phyloP scores from a whole-genome alignment of 2,329 filamentous ascomycete species.

The Botrytis medusae region DNA sequence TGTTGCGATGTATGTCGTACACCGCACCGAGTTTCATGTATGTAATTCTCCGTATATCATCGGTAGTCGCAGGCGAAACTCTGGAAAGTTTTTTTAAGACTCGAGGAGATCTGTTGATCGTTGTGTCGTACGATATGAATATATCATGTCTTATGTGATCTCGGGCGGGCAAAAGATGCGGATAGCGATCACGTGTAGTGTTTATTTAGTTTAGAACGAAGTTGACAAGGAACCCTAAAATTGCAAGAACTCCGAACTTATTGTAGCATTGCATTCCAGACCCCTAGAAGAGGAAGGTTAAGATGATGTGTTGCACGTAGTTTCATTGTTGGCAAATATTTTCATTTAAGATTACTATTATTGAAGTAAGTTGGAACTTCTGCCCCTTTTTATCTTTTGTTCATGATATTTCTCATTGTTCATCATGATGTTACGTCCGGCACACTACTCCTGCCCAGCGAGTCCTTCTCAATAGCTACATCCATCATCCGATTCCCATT shows the following conservation, averaged over 20 bases:
- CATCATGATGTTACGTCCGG: conserved; percentile 35
- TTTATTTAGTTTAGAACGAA: conserved; percentile 23
- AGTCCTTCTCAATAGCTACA: conserved; percentile 68
- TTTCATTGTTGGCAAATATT: conserved; percentile 11
- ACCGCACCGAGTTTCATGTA: conserved; percentile 15
- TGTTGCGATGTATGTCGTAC: conserved; percentile 30
- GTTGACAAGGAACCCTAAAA: conserved; percentile 18
- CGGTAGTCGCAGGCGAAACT: conserved; percentile 18
- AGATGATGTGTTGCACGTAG: not conserved
- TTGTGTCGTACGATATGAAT: conserved; percentile 34
- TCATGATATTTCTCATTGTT: conserved; percentile 19
- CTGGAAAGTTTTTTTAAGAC: conserved; percentile 11
- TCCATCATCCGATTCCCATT: conserved; percentile 89
- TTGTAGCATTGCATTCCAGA: conserved; percentile 17
- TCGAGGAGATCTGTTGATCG: conserved; percentile 27
- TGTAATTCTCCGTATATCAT: conserved; percentile 10
- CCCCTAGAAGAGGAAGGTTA: not conserved
- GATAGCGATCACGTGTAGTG: conserved; percentile 34
- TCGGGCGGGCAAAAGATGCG: conserved; percentile 26
- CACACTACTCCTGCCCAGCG: conserved; percentile 34
- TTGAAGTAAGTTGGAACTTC: not conserved
- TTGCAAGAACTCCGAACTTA: conserved; percentile 6
- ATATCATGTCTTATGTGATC: conserved; percentile 33
- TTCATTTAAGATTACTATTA: conserved; percentile 22
- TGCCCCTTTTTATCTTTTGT: conserved; percentile 16